Conservation (phyloP, 2,329 filamentous ascomycete species). For the Pyricularia grisea region DNA sequence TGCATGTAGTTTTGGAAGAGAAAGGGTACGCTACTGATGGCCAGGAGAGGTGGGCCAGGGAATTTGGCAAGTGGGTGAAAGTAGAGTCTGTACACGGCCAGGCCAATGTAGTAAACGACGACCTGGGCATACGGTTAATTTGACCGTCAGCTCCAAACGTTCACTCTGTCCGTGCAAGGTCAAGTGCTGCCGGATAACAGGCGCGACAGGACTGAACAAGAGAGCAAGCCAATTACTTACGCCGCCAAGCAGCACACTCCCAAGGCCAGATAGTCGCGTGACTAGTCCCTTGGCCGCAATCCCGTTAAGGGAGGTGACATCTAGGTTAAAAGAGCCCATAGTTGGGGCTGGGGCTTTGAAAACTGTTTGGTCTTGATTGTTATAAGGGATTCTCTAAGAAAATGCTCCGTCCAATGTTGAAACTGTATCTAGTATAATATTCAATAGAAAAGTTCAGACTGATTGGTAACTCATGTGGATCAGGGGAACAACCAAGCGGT, state of each 20-base stretch:
- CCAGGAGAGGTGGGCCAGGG: slow-evolving; percentile 20
- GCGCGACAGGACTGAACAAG: too few species aligned
- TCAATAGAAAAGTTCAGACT: too few species aligned
- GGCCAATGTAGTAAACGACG: slow-evolving; percentile 5
- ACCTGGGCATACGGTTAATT: background rate
- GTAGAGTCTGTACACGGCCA: slow-evolving; percentile 3
- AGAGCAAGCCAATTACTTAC: background rate
- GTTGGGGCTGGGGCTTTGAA: too few species aligned
- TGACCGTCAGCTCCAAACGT: background rate
- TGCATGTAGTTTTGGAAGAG: background rate
- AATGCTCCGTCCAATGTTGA: too few species aligned
- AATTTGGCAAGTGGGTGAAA: slow-evolving; percentile 3
- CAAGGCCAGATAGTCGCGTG: background rate
- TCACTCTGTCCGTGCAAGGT: background rate
- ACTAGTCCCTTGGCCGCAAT: background rate
- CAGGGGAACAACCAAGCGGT: too few species aligned
- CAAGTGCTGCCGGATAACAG: background rate
- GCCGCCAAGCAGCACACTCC: background rate
- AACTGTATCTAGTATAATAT: too few species aligned
- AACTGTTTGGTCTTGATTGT: too few species aligned
- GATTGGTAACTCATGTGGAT: too few species aligned
- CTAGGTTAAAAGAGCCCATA: background rate
- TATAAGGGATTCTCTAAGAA: too few species aligned
- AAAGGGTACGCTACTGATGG: background rate
- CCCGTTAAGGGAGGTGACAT: background rate